Evolutionary conservation across 31 red algal species (phyloP), one percentile per base, ranked within the genome.

Genomic region (Odonthalia washingtoniensis): DNA sequence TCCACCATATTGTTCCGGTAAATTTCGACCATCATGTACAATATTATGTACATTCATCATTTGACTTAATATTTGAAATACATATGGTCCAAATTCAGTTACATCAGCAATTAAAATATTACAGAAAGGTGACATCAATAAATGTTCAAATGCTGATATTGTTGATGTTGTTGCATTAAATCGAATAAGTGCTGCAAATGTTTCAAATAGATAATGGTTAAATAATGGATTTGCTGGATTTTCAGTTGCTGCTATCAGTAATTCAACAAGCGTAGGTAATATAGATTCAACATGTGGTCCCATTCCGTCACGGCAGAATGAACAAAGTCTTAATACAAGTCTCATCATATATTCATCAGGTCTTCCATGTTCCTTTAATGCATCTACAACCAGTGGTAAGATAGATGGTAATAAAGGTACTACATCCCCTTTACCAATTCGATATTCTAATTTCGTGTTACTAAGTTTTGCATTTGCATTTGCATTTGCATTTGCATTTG

Each of bases 171-270:
- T 85, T 18, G 81, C 91, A 73, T 89, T 86, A 37, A 87, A 92
- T 34, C 91, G 92, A 38, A 95, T 86, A 27, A 99, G 77, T 27
- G 91, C 90, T 24, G 95, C 85, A 42, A 99, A 63, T 2, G 90
- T 67, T 64, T 99, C 98, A 83, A 99, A 99, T 41, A 97, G 79
- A 72, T 97, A 95, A 78, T 99, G 98, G 74, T 93, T 95, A 69
- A 95, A 99, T 16, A 86, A 32, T 38, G 98, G 95, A 46, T 99
- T 97, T 34, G 74, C 75, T 32, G 93, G 95, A 80, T 97, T 97
- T 39, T 60, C 81, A 62, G 78, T 83, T 1, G 67, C 64, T 16
- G 53, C 80, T 46, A 64, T 42, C 44, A 95, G 65, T 74, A 95
- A 89, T 70, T 83, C 57, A 4, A 94, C 80, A n/a, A 95, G 44